Conservation (phyloP, 1,284 basidiomycete species). For the Salmacisia buchloeana region DNA sequence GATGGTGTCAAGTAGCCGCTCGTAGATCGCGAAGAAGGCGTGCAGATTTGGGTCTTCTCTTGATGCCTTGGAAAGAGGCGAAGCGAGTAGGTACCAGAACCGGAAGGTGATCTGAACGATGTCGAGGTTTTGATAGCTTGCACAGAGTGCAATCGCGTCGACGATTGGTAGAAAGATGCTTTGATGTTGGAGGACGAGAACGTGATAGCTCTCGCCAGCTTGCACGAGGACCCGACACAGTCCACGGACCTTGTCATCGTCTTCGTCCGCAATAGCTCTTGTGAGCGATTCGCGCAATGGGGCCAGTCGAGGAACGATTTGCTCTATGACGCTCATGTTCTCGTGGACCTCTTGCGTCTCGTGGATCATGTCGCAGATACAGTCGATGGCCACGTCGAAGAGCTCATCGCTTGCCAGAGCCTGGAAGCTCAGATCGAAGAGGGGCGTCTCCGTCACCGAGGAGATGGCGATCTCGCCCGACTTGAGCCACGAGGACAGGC, state of each 20-base stretch:
- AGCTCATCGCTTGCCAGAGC: conserved; percentile 60
- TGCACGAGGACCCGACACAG: conserved; percentile 88
- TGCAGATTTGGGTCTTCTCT: conserved; percentile 16
- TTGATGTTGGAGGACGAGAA: conserved; percentile 80
- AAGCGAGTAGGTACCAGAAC: conserved; percentile 78
- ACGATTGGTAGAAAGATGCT: conserved; percentile 88
- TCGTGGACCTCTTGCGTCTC: conserved; percentile 97
- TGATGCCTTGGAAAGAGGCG: conserved; percentile 16
- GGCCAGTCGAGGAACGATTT: conserved; percentile 64
- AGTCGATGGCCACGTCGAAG: conserved; percentile 87
- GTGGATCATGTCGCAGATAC: conserved; percentile 89
- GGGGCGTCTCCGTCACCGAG: conserved; percentile 68
- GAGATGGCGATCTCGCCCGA: conserved; percentile 73
- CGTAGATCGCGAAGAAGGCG: conserved; percentile 74
- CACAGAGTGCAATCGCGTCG: conserved; percentile 87
- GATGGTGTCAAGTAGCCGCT: conserved; percentile 75
- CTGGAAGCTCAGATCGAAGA: conserved; percentile 63
- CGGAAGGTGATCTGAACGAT: conserved; percentile 96
- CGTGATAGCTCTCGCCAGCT: conserved; percentile 90
- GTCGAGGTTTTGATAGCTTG: conserved; percentile 87
- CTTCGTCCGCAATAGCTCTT: conserved; percentile 57
- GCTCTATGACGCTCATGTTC: conserved; percentile 79
- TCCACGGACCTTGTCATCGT: conserved; percentile 82
- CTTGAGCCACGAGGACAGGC: conserved; percentile 78
- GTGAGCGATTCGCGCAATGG: conserved; percentile 31